Base-by-base conservation (phyloP, 371 early-diverging fungal species). In the Haplosporangium sp. region DNA sequence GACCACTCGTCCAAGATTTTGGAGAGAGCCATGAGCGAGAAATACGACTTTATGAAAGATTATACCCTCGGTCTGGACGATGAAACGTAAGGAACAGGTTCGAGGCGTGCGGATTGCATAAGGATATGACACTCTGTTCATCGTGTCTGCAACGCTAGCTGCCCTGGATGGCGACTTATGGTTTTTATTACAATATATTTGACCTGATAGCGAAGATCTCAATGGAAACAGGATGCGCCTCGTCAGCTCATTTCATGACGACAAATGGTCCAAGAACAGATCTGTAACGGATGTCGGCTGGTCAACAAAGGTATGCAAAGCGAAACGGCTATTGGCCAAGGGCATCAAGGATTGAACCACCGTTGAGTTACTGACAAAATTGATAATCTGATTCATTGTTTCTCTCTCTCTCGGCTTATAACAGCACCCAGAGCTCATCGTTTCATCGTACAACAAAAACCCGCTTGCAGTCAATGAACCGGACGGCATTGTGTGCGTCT, bases 41-140 rank as follows among this genome's bases (percentile, higher is more conserved):
- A 89, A 71, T 96, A 95, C 67, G 98, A 97, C 81, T 91, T 92
- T 70, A 89, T 97, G 90, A 91, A 87, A 59, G 98, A 99, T 86
- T 99, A 99, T 86, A 94, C 95, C 76, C 83, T 92, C 45, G 89
- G 87, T 38, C 74, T 87, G 37, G 91, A 91, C 37, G 81, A 81
- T 40, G 89, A 87, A 48, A 84, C 82, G 92, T 90, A 83, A 84
- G 72, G 18, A 29, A 29, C 29, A 29, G 1, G 29, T 29, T 29
- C 4, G 29, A 29, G 29, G 29, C 29, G 29, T 29, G 29, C 29
- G 4, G 29, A 29, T 29, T 29, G 4, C 4, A 2, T 29, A 29
- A 29, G 29, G 29, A 29, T 29, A 29, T 29, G 29, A 4, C 29
- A 29, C 29, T 29, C 29, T 18, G 1, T 9, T 56, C 6, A 16